A percentile compares a stretch with the other conserved stretches of the same genome.
Conservation (phyloP, 2,329 filamentous ascomycete species). For the Pseudonectria buxi region DNA sequence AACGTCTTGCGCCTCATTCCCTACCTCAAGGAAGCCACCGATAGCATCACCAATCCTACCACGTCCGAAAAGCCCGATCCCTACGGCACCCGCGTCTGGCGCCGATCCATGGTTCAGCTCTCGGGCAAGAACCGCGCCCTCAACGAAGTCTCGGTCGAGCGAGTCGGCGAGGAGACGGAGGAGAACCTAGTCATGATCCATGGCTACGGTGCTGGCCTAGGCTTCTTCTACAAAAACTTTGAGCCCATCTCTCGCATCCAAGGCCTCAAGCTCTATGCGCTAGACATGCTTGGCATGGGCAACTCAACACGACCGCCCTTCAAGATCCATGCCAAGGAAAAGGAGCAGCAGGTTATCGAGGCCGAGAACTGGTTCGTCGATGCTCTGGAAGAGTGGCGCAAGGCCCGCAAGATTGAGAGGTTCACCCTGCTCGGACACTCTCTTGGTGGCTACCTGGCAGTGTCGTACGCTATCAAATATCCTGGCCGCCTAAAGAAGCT, state of each 20-base stretch:
- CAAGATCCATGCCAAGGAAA: conserved; percentile 75
- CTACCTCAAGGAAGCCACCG: conserved; percentile 68
- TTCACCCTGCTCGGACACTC: conserved; percentile 94
- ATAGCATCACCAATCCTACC: conserved; percentile 48
- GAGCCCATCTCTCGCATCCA: conserved; percentile 71
- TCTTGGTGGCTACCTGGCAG: conserved; percentile 88
- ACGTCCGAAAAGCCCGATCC: conserved; percentile 58
- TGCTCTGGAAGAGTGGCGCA: conserved; percentile 91
- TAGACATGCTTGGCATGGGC: conserved; percentile 96
- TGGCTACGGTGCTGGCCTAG: conserved; percentile 90
- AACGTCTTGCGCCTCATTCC: conserved; percentile 82
- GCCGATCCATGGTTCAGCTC: conserved; percentile 75
- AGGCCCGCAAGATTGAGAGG: conserved; percentile 78
- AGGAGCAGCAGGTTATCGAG: conserved; percentile 73
- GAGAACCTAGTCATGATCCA: conserved; percentile 94
- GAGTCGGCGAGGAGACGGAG: conserved; percentile 69
- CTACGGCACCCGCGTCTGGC: conserved; percentile 79
- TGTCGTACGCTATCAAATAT: conserved; percentile 94
- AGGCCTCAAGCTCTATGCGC: conserved; percentile 84
- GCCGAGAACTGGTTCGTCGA: conserved; percentile 96
- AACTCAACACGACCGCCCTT: conserved; percentile 80
- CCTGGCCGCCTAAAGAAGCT: conserved; percentile 92
- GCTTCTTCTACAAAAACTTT: conserved; percentile 98
- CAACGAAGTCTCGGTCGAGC: conserved; percentile 89
- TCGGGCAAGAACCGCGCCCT: conserved; percentile 79